These are phyloP conservation scores for Leccinum truebloodii DNA, from an alignment of 768 basidiomycete species.

Conservation along the genomic window DNA sequence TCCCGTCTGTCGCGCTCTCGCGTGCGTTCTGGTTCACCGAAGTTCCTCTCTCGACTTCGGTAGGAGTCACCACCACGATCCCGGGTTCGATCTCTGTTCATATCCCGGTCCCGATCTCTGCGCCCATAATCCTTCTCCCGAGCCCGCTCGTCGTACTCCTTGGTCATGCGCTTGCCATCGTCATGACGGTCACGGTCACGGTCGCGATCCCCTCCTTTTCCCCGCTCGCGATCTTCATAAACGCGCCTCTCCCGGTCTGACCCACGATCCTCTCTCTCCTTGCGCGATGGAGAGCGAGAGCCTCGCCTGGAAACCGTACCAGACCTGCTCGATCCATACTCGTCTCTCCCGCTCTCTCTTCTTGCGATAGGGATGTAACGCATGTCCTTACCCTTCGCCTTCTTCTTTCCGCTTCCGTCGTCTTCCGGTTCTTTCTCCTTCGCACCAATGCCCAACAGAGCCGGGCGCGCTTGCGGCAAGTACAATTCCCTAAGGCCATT, in stretches of 20 bases:
- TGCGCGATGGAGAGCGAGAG: constrained; percentile 50
- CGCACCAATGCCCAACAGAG: constrained; percentile 90
- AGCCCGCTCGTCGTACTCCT: constrained; percentile 11
- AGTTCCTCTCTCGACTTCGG: constrained; percentile 26
- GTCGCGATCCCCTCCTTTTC: constrained; percentile 9
- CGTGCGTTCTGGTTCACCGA: constrained; percentile 14
- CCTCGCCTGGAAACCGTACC: constrained; percentile 45
- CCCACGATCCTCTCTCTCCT: constrained; percentile 12
- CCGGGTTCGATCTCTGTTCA: constrained; percentile 28
- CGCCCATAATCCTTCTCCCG: constrained; percentile 15
- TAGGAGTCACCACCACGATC: constrained; percentile 30
- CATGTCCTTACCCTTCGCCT: constrained; percentile 54
- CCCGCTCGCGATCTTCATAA: constrained; percentile 18
- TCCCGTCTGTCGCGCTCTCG: constrained; percentile 23
- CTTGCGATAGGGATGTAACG: constrained; percentile 84
- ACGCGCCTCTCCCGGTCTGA: constrained; percentile 12
- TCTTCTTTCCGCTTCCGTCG: constrained; percentile 62
- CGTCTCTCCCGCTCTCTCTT: constrained; percentile 50
- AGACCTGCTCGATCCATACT: constrained; percentile 35
- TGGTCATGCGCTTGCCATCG: constrained; percentile 10
- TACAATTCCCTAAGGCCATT: constrained; percentile 74
- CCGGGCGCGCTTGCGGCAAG: constrained; percentile 78
- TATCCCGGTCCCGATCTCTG: constrained; percentile 27
- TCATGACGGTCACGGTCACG: constrained; percentile 17
- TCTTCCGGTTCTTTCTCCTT: constrained; percentile 79